Conservation (phyloP, 768 basidiomycete species). For the Panellus pusillus region DNA sequence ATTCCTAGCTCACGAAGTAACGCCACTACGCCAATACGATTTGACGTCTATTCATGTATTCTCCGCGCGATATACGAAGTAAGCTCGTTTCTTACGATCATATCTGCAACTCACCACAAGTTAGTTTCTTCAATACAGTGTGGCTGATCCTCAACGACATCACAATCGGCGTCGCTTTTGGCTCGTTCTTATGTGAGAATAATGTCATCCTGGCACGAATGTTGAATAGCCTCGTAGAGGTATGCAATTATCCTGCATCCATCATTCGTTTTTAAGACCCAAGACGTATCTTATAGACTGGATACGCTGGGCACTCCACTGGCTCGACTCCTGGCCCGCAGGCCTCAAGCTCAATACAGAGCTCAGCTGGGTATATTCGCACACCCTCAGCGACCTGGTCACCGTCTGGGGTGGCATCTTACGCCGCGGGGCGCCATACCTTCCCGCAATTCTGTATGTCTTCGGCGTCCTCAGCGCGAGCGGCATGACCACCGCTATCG, state of each 20-base stretch:
- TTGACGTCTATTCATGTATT: conserved; percentile 38
- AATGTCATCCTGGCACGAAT: conserved; percentile 43
- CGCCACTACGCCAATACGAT: conserved; percentile 36
- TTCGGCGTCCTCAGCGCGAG: conserved; percentile 32
- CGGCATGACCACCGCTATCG: conserved; percentile 67
- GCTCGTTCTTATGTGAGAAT: conserved; percentile 72
- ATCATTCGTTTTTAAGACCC: not conserved
- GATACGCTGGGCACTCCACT: conserved; percentile 57
- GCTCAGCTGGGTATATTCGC: conserved; percentile 82
- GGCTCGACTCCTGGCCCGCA: conserved; percentile 95
- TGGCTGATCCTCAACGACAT: conserved; percentile 93
- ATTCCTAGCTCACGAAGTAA: conserved; percentile 44
- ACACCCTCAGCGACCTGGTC: conserved; percentile 64
- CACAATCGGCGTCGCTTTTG: conserved; percentile 76
- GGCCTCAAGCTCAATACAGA: conserved; percentile 96
- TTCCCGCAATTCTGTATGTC: conserved; percentile 35
- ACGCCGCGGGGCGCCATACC: conserved; percentile 27
- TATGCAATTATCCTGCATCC: conserved; percentile 23
- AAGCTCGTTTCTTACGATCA: not conserved
- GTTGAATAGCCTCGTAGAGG: conserved; percentile 41
- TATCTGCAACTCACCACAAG: conserved; percentile 11
- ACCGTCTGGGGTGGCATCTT: conserved; percentile 63
- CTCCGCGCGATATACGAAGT: conserved; percentile 72
- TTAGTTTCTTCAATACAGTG: conserved; percentile 85
- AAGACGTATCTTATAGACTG: conserved; percentile 46